Conservation (phyloP, 169 alveolate genomes). For the Blepharisma undulans region DNA sequence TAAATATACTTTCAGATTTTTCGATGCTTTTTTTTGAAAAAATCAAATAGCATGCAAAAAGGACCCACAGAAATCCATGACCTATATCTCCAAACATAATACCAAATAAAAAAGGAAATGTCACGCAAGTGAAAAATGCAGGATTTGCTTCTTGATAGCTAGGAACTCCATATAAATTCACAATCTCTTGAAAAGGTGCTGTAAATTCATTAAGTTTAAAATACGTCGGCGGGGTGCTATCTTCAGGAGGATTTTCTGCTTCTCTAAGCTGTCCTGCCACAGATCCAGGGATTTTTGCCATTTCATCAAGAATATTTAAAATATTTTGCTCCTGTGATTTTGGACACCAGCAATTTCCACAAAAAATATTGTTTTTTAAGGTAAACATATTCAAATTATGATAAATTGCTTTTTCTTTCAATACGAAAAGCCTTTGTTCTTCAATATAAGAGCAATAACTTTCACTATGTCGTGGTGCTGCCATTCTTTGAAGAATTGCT, state of each 20-base stretch:
- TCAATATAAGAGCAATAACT: constrained; percentile 86
- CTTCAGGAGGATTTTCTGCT: constrained; percentile 48
- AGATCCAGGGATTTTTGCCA: constrained; percentile 37
- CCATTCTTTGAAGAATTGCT: not conserved
- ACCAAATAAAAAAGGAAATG: constrained; percentile 99
- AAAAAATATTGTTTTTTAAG: constrained; percentile 87
- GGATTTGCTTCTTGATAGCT: constrained; percentile 98
- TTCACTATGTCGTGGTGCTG: not conserved
- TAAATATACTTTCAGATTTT: constrained; percentile 32
- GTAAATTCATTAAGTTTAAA: constrained; percentile 93
- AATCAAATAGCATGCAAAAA: constrained; percentile 79
- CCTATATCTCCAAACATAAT: constrained; percentile 99
- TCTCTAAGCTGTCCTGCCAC: constrained; percentile 71
- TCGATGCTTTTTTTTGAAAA: not conserved
- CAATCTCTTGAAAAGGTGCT: constrained; percentile 89
- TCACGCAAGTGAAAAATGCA: constrained; percentile 94
- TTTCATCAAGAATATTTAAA: constrained; percentile 74
- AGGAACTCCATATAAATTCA: constrained; percentile 99
- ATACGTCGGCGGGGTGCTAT: constrained; percentile 93
- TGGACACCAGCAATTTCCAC: constrained; percentile 98
- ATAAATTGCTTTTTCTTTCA: constrained; percentile 94
- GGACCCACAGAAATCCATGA: constrained; percentile 93
- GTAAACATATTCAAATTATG: constrained; percentile 91
- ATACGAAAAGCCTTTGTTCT: constrained; percentile 92
- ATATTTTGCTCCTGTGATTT: constrained; percentile 89